Evolutionary conservation across 169 alveolate species (phyloP), one percentile per base, ranked within the genome.

Genomic region (Plasmodium cynomolgi): DNA sequence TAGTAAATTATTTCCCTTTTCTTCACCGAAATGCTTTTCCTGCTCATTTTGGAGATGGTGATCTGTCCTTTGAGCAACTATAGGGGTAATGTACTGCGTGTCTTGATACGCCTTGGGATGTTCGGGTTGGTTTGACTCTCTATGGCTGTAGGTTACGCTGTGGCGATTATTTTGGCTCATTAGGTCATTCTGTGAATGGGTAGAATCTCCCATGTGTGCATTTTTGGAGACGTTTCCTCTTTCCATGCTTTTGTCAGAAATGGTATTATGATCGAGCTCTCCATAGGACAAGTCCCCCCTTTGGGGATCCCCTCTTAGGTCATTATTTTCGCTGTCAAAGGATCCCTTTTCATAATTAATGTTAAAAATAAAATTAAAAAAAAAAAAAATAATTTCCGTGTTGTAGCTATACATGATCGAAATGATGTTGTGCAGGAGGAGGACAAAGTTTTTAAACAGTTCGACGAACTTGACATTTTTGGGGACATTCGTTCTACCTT

Each of bases 331-430:
- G 37, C 41, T 31, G 71, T 75, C 33, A 75, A 86, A 47, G 8
- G 37, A 54, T 15, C 73, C 44, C 44, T 77, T 31, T 39, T 75
- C 84, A 39, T 86, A 26, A 77, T 86, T 86, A 75, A 86, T 86
- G 31, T 86, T 77, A 58, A 86, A 75, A 75, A 86, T 37, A 86
- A 86, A 86, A 26, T 86, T 86, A 77, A 86, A 79, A 41, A 86
- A 77, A 79, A 86, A 86, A 79, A 33, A 86, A 54, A 74, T 77
- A 11, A 86, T 56, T 86, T 75, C 86, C 23, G 34, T 86, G 68
- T 86, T 86, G 85, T 86, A 86, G 81, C 85, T 86, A 77, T 86
- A 86, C 68, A 86, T 86, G 79, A 86, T 26, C 17, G 93, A 86
- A 77, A 86, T 86, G 26, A 86, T 62, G 72, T 86, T 86, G 81